Conservation (phyloP, 2,329 filamentous ascomycete genomes). For the Ophiostoma fasciatum region DNA sequence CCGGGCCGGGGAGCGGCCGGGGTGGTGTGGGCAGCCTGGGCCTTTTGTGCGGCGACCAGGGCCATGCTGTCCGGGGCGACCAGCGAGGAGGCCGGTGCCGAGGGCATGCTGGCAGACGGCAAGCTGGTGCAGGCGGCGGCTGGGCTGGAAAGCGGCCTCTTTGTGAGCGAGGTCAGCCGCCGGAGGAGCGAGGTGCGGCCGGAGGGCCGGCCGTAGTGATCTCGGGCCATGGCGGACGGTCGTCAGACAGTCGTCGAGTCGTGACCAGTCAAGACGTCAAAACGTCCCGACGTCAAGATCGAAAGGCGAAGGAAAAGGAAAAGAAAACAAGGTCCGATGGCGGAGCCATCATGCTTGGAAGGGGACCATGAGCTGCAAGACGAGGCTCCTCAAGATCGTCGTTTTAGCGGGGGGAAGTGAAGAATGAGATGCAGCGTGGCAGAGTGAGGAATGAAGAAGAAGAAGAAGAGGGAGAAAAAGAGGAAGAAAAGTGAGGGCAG, state of each 20-base stretch:
- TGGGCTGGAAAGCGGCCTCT: neutral
- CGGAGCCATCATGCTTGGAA: conserved; percentile 5
- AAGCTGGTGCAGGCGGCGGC: no score
- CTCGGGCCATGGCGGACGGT: neutral
- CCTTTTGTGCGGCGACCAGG: neutral
- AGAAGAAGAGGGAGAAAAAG: neutral
- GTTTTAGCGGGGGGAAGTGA: no score
- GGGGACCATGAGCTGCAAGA: conserved; percentile 3
- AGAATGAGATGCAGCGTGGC: neutral
- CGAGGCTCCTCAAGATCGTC: no score
- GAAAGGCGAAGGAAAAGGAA: neutral
- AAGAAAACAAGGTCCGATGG: conserved; percentile 1
- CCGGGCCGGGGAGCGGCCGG: neutral
- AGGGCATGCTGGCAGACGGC: no score
- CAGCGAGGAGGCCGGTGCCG: no score
- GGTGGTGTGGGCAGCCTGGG: neutral
- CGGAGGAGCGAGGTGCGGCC: conserved; percentile 5
- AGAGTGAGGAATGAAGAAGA: neutral
- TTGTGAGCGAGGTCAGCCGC: conserved; percentile 4
- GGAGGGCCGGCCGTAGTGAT: neutral
- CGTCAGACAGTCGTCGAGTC: neutral
- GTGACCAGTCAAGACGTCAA: neutral
- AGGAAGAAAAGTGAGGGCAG: neutral
- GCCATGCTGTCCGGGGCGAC: neutral
- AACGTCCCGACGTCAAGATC: no score